phyloP scores from a whole-genome alignment of 331 rosid species.

The Quercus tomentella region DNA sequence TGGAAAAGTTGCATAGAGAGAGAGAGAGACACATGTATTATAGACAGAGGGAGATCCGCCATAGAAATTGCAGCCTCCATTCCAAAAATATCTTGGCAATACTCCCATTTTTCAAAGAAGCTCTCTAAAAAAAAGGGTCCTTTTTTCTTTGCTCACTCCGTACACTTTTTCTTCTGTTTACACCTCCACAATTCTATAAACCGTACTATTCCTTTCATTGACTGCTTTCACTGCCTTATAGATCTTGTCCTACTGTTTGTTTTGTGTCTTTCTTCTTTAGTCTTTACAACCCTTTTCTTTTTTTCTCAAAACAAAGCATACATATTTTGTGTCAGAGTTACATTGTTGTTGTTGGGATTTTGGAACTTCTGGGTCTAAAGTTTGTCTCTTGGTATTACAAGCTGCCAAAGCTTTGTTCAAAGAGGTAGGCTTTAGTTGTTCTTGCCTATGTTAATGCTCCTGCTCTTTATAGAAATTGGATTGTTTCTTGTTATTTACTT shows the following conservation, averaged over 20 bases:
- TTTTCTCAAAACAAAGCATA: neutral
- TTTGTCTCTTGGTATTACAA: neutral
- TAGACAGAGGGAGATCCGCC: neutral
- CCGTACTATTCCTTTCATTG: neutral
- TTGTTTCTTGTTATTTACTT: constrained; percentile 2
- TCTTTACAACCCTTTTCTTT: neutral
- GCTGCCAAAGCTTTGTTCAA: neutral
- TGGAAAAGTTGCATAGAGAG: neutral
- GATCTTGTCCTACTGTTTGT: constrained; percentile 16
- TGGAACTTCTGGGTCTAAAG: neutral
- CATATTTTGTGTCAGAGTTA: neutral
- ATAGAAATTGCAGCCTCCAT: neutral
- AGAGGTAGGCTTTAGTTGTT: neutral
- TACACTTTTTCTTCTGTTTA: neutral
- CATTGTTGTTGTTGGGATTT: neutral
- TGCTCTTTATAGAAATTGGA: constrained; percentile 7
- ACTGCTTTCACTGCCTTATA: constrained; percentile 6
- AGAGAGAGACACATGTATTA: neutral
- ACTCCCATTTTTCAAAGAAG: no score
- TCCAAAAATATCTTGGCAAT: neutral
- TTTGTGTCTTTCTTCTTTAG: neutral
- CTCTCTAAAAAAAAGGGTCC: neutral
- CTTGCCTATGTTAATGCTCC: neutral
- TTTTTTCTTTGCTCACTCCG: neutral
- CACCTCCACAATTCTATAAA: neutral